These are phyloP conservation scores for Radiomyces spectabilis DNA, from an alignment of 192 early-diverging fungal genomes.

Conservation along the genomic window DNA sequence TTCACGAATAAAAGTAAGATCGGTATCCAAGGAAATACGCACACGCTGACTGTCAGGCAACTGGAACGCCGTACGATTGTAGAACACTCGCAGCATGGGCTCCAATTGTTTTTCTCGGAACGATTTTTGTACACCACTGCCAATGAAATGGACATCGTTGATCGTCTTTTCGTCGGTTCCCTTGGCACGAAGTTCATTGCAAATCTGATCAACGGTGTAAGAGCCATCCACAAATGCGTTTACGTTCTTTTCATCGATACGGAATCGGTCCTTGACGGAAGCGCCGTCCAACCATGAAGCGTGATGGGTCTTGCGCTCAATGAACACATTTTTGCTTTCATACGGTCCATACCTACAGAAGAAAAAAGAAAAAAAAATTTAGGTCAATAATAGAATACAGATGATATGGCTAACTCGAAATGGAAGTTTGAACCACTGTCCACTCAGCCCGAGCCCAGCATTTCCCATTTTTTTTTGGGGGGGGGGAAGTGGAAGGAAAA, in stretches of 20 bases:
- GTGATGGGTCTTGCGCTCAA: conserved; percentile 31
- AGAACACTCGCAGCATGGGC: conserved; percentile 86
- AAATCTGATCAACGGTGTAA: conserved; percentile 65
- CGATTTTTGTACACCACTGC: conserved; percentile 64
- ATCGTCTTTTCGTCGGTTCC: conserved; percentile 72
- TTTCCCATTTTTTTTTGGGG: too few relatives aligned
- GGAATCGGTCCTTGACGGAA: conserved; percentile 86
- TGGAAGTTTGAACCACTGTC: too few relatives aligned
- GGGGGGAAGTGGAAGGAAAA: too few relatives aligned
- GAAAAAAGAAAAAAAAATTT: background rate
- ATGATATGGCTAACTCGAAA: too few relatives aligned
- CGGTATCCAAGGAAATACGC: conserved; percentile 94
- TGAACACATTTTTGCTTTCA: conserved; percentile 20
- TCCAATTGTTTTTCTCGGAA: conserved; percentile 65
- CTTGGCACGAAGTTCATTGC: conserved; percentile 69
- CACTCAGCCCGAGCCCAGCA: too few relatives aligned
- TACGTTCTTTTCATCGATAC: conserved; percentile 88
- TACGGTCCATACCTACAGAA: conserved; percentile 22
- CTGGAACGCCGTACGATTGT: conserved; percentile 98
- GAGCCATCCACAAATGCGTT: conserved; percentile 75
- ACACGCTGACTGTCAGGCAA: conserved; percentile 89
- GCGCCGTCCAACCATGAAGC: conserved; percentile 51
- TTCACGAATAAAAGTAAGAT: conserved; percentile 93
- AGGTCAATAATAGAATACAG: background rate
- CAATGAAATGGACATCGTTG: conserved; percentile 59